Base-by-base conservation (phyloP, 257 asterid genomes). In the Galeopsis tetrahit region DNA sequence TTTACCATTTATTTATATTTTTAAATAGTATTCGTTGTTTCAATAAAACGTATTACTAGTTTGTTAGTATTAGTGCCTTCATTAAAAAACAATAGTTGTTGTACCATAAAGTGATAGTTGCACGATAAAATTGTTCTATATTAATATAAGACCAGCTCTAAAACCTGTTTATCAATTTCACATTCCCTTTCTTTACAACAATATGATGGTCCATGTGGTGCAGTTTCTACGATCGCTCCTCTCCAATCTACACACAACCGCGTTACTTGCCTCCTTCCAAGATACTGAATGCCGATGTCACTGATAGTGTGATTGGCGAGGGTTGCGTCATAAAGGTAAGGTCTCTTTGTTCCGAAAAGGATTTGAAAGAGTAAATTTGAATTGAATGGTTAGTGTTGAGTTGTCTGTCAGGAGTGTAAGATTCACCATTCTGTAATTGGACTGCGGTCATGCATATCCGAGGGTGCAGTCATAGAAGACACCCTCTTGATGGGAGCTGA, bases 401-500 rank as follows among this genome's bases (percentile, higher is more conserved):
- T 42, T 69, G 5, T 38, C 86, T 69, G 4, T 38, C 86, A 88
- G 94, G 84, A 83, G 76, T 85, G 89, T 69, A 85, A 85, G 84
- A 88, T 88, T 63, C 81, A 82, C 65, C 94, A 88, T 67, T 88
- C 94, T 28, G 94, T 85, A 35, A 83, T 88, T 34, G 94, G 94
- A 31, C 81, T 88, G 39, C 76, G 94, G 39, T 88, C 94, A 1
- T 88, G 90, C 85, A 88, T 85, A 68, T 85, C 91, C 2, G 91
- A 88, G 71, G 94, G 94, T 73, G 94, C 94, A 35, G 71, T 88
- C 63, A 85, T 88, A 10, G 94, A 88, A 73, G 94, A 88, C 72
- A 73, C 91, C 6, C 77, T 88, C 66, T 15, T 88, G 75, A 88
- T 88, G 94, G 94, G 94, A 76, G 94, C 94, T 35, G 94, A 88